Base-by-base conservation (phyloP, 1,284 basidiomycete species). In the Irpex sp. region DNA sequence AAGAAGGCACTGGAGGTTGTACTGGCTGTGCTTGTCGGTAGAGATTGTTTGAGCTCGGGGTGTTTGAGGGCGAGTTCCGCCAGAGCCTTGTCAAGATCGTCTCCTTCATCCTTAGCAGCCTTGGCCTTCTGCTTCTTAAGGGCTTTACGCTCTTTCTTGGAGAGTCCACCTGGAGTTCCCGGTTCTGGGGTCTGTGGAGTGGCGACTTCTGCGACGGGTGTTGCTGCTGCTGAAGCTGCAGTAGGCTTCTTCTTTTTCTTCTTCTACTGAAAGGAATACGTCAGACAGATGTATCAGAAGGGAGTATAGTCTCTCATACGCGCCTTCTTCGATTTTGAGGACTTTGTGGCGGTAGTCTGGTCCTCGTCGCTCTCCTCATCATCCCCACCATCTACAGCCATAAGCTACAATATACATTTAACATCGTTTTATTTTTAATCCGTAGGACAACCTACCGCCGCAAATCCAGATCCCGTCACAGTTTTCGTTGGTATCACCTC, bases 11-110 rank as follows among this genome's bases (percentile, higher is more conserved):
- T 72, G 45, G 72, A 68, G 18, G 67, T 66, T 12, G 74, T 63
- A 5, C 70, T 67, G 0, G 72, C 60, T 66, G 68, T 47, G 1
- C 70, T 61, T 7, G 65, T 64, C 7, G 66, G 59, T 9, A 68
- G 63, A 23, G 74, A 69, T 33, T 75, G 77, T 64, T 82, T 78
- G 6, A 84, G 77, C n/a, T 83, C 77, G 7, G 84, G 83, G 57
- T 72, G 90, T 87, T 91, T 90, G 60, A 87, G 67, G 4, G 90
- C 88, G 21, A 97, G 79, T 69, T 96, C 93, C 2, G 87, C 88
- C 8, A 96, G 78, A 0, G 88, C 93, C 61, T 84, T 80, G 70
- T 96, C 93, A 33, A 96, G 78, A 65, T 96, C 92, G 68, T 95
- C 90, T 65, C 78, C 75, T n/a, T 80, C 90, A 28, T 76, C 81